Conservation (phyloP, 805 yeast species). For the Metschnikowia hibisci region DNA sequence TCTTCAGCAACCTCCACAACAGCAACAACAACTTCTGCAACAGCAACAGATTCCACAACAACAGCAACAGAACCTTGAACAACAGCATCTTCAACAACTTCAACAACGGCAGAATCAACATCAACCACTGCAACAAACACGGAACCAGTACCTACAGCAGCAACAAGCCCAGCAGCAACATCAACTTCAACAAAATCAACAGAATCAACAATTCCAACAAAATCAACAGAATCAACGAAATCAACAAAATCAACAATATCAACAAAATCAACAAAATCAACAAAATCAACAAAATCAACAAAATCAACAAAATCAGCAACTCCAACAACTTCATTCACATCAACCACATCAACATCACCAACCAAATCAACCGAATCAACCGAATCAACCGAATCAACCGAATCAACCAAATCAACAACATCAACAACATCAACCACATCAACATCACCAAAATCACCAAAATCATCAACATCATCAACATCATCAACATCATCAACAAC, state of each 20-base stretch:
- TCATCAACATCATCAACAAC: not conserved
- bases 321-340: no score
- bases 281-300: slow-evolving; percentile 4
- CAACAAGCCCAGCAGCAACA: no score
- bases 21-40: not conserved
- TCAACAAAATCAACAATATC: slow-evolving; percentile 3
- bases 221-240: slow-evolving; percentile 4
- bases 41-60: not conserved
- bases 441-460: not conserved
- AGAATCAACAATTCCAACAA: slow-evolving; percentile 6
- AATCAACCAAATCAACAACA: slow-evolving; percentile 4
- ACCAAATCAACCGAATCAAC: slow-evolving; percentile 5
- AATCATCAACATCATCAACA: slow-evolving; percentile 7
- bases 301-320: slow-evolving; percentile 6
- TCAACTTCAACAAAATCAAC: not conserved
- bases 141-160: no score
- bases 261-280: slow-evolving; percentile 4
- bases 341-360: not conserved
- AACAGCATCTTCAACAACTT: not conserved
- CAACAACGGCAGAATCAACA: slow-evolving; percentile 1
- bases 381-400: slow-evolving; percentile 1
- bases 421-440: not conserved
- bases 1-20: not conserved
- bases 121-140: slow-evolving; percentile 7
- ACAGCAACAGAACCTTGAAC: no score